A percentile compares a stretch with the other conserved stretches of the same genome.
Evolutionary conservation across 73 alveolate species (phyloP).

Genomic region (Paramecium tetraurelia): DNA sequence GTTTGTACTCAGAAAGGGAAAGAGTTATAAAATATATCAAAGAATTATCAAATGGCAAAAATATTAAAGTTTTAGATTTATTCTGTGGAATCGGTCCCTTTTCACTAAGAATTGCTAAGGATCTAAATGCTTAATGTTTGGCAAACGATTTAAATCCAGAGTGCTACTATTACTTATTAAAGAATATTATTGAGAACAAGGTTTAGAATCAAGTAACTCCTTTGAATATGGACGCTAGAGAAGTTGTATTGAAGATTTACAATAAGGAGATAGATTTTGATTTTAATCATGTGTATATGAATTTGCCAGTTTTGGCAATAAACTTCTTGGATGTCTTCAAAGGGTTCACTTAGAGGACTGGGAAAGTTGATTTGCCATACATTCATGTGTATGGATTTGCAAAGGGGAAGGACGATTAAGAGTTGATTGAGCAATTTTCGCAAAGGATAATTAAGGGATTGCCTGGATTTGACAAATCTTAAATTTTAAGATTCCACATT

Average conservation of each 20-base stretch:
- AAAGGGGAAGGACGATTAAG: constrained; percentile 59
- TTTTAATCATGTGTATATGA: constrained; percentile 96
- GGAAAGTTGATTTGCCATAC: constrained; percentile 77
- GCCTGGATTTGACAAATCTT: constrained; percentile 28
- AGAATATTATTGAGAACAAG: constrained; percentile 60
- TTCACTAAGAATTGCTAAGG: constrained; percentile 89
- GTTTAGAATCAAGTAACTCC: constrained; percentile 76
- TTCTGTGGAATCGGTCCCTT: constrained; percentile 99
- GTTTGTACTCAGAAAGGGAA: constrained; percentile 94
- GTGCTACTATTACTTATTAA: constrained; percentile 76
- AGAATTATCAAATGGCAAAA: background rate
- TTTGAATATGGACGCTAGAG: constrained; percentile 97
- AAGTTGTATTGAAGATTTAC: constrained; percentile 71
- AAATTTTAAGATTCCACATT: background rate
- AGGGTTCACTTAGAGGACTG: constrained; percentile 81
- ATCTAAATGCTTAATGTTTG: constrained; percentile 82
- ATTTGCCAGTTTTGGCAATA: constrained; percentile 96
- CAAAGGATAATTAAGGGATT: background rate
- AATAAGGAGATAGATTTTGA: constrained; percentile 71
- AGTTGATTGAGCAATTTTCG: background rate
- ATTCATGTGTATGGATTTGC: constrained; percentile 93
- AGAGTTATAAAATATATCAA: constrained; percentile 72
- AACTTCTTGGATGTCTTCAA: constrained; percentile 93
- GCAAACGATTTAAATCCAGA: constrained; percentile 99
- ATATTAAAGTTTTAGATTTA: constrained; percentile 80